Conservation (phyloP, 768 basidiomycete species). For the Fomitopsis serialis region DNA sequence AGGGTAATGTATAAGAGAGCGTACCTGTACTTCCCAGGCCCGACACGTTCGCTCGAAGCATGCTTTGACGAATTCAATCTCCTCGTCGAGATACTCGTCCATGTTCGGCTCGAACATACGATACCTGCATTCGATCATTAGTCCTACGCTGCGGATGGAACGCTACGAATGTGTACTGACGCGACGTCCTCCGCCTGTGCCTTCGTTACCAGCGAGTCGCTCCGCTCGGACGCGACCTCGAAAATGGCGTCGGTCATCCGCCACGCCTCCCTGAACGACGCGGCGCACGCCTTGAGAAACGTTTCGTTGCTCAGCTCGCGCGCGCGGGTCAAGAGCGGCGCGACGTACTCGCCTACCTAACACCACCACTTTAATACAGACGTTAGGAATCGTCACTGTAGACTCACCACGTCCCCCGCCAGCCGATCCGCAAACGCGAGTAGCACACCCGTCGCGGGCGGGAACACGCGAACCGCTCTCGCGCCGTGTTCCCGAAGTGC, state of each 20-base stretch:
- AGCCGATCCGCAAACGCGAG: conserved; percentile 80
- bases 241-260: conserved; percentile 76
- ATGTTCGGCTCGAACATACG: conserved; percentile 95
- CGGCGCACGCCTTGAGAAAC: conserved; percentile 83
- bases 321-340: conserved; percentile 69
- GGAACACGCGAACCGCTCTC: conserved; percentile 83
- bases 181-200: conserved; percentile 77
- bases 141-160: background rate
- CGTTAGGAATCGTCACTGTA: conserved; percentile 1
- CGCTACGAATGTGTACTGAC: conserved; percentile 37
- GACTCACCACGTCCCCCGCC: conserved; percentile 73
- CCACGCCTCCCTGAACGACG: conserved; percentile 85
- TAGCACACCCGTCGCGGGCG: conserved; percentile 70
- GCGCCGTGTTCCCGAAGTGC: conserved; percentile 72
- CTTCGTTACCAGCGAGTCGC: conserved; percentile 36
- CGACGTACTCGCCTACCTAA: conserved; percentile 85
- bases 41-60: conserved; percentile 71
- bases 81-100: conserved; percentile 97
- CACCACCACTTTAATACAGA: no score
- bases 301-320: conserved; percentile 65
- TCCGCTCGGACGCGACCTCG: conserved; percentile 42
- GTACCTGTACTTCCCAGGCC: conserved; percentile 75
- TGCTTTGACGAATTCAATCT: conserved; percentile 76
- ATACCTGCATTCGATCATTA: conserved; percentile 45
- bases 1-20: conserved; percentile 9